Conservation (phyloP, 2,329 filamentous ascomycete species). For the Fusarium goolgardi region DNA sequence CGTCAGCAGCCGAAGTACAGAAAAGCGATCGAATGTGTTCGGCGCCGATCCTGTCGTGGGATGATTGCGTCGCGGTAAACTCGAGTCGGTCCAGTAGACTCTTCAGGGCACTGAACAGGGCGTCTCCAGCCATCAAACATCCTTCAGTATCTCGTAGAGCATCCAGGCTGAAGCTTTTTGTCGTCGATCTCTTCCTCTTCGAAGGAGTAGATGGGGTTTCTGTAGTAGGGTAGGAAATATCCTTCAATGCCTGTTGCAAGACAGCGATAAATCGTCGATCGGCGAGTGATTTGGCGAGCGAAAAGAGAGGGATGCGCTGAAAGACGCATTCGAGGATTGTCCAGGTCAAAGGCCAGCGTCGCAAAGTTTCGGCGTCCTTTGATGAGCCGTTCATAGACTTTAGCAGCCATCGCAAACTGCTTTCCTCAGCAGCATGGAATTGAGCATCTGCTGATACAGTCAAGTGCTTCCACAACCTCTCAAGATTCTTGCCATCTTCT, state of each 20-base stretch:
- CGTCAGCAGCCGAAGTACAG: conserved; percentile 60
- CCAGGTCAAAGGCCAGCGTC: conserved; percentile 70
- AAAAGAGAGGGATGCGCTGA: conserved; percentile 73
- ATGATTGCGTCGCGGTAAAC: conserved; percentile 49
- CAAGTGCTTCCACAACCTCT: conserved; percentile 62
- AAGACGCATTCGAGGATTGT: conserved; percentile 70
- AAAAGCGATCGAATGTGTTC: conserved; percentile 70
- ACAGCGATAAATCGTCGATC: conserved; percentile 75
- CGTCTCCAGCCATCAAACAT: conserved; percentile 60
- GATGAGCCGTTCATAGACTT: conserved; percentile 67
- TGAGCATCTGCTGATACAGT: conserved; percentile 55
- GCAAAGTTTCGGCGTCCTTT: conserved; percentile 62
- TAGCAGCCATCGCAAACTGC: conserved; percentile 71
- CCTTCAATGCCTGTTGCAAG: conserved; percentile 73
- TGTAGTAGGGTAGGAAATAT: conserved; percentile 58
- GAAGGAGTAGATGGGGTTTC: conserved; percentile 47
- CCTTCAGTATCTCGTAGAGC: conserved; percentile 54
- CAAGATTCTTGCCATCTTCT: conserved; percentile 60
- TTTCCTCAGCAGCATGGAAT: conserved; percentile 67
- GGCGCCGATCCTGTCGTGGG: conserved; percentile 63
- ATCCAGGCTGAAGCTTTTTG: conserved; percentile 54
- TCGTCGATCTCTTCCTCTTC: conserved; percentile 61
- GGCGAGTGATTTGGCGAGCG: conserved; percentile 76
- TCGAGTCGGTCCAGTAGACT: conserved; percentile 61
- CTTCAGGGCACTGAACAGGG: conserved; percentile 60